A percentile compares a stretch with the other conserved stretches of the same genome.
phyloP scores from a whole-genome alignment of 106 monocot species.

The Dioscorea alata region DNA sequence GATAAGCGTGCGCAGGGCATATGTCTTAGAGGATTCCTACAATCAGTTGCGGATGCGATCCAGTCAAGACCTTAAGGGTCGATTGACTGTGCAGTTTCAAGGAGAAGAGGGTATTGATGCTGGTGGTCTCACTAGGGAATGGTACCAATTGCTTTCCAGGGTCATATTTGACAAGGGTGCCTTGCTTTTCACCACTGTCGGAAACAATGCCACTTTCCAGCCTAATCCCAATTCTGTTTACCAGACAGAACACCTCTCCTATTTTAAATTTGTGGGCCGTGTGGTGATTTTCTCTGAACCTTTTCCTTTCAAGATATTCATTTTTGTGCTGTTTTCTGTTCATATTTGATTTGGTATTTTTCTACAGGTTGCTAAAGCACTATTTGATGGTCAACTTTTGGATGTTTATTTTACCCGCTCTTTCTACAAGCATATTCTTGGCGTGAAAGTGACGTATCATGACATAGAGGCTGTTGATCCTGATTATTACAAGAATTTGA shows the following conservation, averaged over 20 bases:
- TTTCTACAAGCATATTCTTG: conserved; percentile 85
- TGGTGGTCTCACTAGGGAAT: conserved; percentile 79
- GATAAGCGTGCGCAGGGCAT: conserved; percentile 58
- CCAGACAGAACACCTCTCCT: conserved; percentile 81
- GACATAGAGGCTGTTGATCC: conserved; percentile 84
- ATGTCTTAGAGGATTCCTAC: conserved; percentile 76
- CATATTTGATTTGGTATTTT: neutral
- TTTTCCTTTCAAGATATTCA: neutral
- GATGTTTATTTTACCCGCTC: conserved; percentile 85
- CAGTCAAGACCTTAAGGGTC: conserved; percentile 54
- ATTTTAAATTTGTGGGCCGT: conserved; percentile 86
- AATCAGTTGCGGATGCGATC: conserved; percentile 61
- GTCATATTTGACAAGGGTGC: conserved; percentile 86
- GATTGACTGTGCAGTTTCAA: conserved; percentile 71
- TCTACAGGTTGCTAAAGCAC: conserved; percentile 69
- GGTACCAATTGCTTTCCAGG: conserved; percentile 71
- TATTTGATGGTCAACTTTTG: conserved; percentile 83
- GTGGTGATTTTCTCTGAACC: conserved; percentile 33
- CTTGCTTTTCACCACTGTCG: conserved; percentile 76
- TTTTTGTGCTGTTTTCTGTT: neutral
- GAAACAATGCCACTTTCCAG: conserved; percentile 70
- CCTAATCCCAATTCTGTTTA: conserved; percentile 84
- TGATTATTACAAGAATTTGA: conserved; percentile 83
- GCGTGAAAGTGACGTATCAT: conserved; percentile 80
- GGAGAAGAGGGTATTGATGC: conserved; percentile 86